Percentiles rank a stretch among this genome's conserved stretches.
These are phyloP conservation scores for Rhododendron kiyosumense DNA, from an alignment of 148 eudicot species.

Conservation along the genomic window DNA sequence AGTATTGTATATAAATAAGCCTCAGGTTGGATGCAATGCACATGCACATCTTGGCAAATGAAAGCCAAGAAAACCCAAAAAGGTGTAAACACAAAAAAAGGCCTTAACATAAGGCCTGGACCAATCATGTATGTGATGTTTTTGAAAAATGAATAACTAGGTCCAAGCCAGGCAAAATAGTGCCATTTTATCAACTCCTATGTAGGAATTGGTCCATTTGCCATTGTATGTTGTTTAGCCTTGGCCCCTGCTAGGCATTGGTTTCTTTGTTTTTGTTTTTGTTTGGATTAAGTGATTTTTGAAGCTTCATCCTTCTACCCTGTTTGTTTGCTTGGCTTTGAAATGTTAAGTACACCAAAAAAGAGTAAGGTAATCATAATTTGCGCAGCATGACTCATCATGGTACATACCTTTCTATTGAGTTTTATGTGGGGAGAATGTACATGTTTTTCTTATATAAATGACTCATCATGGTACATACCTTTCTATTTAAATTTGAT, in stretches of 20 bases:
- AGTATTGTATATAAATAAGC: not conserved
- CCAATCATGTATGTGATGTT: not conserved
- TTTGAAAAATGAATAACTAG: not conserved
- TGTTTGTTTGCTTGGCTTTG: not conserved
- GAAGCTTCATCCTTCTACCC: not conserved
- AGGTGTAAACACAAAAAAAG: not conserved
- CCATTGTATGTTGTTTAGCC: not conserved
- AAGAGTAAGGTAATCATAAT: not conserved
- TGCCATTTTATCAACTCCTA: not conserved
- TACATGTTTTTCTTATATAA: constrained; percentile 44
- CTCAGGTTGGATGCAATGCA: not conserved
- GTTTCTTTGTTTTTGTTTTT: not conserved
- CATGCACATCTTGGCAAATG: not conserved
- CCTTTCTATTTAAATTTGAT: not conserved
- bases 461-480: too few species aligned
- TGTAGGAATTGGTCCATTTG: not conserved
- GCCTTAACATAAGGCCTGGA: not conserved
- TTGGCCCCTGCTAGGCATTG: not conserved
- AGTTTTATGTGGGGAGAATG: constrained; percentile 49
- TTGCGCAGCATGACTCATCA: not conserved
- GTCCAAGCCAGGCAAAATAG: not conserved
- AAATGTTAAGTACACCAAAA: not conserved
- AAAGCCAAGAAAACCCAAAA: not conserved
- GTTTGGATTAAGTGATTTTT: not conserved
- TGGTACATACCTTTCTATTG: not conserved